Evolutionary conservation across 257 asterid genomes (phyloP), one percentile per base, ranked within the genome.

Genomic region (Eucommia ulmoides): DNA sequence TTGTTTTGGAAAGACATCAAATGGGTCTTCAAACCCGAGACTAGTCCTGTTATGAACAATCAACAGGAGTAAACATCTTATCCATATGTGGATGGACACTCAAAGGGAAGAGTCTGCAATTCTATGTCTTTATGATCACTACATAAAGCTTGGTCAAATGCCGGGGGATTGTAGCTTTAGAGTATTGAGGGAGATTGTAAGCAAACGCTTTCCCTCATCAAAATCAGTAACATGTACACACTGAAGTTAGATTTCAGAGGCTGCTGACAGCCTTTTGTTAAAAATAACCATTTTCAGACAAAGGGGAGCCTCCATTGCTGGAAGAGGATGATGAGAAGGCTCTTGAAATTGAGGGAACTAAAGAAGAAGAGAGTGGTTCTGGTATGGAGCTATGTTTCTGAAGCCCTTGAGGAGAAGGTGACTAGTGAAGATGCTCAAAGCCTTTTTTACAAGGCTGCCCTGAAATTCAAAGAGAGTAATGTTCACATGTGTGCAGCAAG

Each of bases 401-500:
- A 86, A 67, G 99, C 99, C 20, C 86, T 91, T 11, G 97, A 83
- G 70, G 97, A 91, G 61, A 70, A 93, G 0, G 93, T 91, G 50
- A 86, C 93, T 0, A 66, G 95, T 24, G 96, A 83, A 65, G 96
- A 74, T 14, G 96, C 99, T 51, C 99, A 91, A 62, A 63, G 49
- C 44, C 95, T 91, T 53, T 83, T 81, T 20, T 87, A 83, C 53
- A 86, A 72, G 72, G 95, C 99, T 23, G 80, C 95, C 3, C 29
- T 74, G 41, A 91, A 83, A 64, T 86, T 91, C 56, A 96, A 91
- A 63, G 99, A 83, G 96, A 96, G 97, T 48, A 91, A 91, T 54
- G 97, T 91, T 16, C 94, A 91, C 35, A 86, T 91, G 99, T 91
- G 99, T 67, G 84, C 96, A 2, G 97, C 99, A 21, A 75, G 99